phyloP scores from a whole-genome alignment of 1,284 basidiomycete genomes.

The Ustilago lituana region DNA sequence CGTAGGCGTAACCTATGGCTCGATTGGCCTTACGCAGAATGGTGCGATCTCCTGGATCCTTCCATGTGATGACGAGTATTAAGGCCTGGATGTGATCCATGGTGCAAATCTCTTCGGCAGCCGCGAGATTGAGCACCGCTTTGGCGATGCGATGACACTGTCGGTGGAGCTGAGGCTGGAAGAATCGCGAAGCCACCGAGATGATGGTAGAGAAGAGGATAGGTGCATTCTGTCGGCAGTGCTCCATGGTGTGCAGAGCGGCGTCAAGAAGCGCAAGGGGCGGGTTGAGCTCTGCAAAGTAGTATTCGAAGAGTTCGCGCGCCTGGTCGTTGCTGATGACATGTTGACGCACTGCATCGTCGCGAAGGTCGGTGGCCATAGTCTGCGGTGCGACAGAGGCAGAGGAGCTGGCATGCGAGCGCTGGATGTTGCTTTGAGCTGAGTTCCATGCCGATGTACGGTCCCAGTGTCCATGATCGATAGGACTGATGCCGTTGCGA shows the following conservation, averaged over 20 bases:
- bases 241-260: slow-evolving; percentile 68
- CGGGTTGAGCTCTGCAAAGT: slow-evolving; percentile 50
- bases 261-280: slow-evolving; percentile 66
- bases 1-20: slow-evolving; percentile 66
- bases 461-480: slow-evolving; percentile 22
- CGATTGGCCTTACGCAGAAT: slow-evolving; percentile 65
- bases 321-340: slow-evolving; percentile 36
- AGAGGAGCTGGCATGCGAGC: slow-evolving; percentile 8
- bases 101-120: slow-evolving; percentile 78
- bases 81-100: slow-evolving; percentile 85
- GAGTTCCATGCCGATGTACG: slow-evolving; percentile 26
- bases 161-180: slow-evolving; percentile 76
- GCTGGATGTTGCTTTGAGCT: slow-evolving; percentile 15
- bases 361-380: slow-evolving; percentile 28
- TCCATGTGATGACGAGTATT: slow-evolving; percentile 85
- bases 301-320: slow-evolving; percentile 39
- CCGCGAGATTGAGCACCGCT: slow-evolving; percentile 75
- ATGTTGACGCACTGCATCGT: slow-evolving; percentile 37
- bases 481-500: slow-evolving; percentile 13
- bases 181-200: slow-evolving; percentile 85
- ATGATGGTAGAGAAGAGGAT: slow-evolving; percentile 83
- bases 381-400: background rate
- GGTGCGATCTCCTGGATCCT: slow-evolving; percentile 69
- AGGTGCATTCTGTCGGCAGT: slow-evolving; percentile 78
- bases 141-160: slow-evolving; percentile 76